Base-by-base conservation (phyloP, 1,284 basidiomycete genomes). In the Malassezia dermatis region DNA sequence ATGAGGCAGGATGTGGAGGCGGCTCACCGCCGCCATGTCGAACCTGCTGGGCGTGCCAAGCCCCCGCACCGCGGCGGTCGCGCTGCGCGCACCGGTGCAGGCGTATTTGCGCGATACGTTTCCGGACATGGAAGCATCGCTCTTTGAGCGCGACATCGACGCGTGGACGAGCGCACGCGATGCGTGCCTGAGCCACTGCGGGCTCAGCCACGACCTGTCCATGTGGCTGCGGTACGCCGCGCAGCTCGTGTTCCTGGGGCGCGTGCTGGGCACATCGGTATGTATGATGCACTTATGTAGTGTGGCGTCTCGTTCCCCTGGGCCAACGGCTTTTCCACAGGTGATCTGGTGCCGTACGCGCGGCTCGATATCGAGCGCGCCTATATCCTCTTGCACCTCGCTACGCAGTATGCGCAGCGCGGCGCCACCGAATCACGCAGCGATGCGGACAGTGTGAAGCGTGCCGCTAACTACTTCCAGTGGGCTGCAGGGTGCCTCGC, bases 81-180 rank as follows among this genome's bases (percentile, higher is more conserved):
- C 53, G 5, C 56, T 73, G n/a, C 55, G 63, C 21, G 54, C 56
- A 2, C 78, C 82, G 5, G 78, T 85, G 1, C 80, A 83, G 39
- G 77, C 78, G 37, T 88, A 89, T 75, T 84, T 94, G 46, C 78
- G 79, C n/a, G 67, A 76, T 0, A 78, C 81, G 46, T 82, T 85
- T 71, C 79, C 81, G 7, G 84, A 86, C 39, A 82, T 83, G n/a
- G 87, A 93, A 69, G 88, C 89, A 0, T 88, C 90, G 65, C 83
- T 84, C n/a, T 91, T 90, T 77, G 83, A 80, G 72, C 79, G 80
- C 65, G 90, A 95, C 73, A 82, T 91, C 47, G 79, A 79, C 8
- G 76, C 76, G 26, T 88, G 90, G 81, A 82, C 84, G 48, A 71
- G 77, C 4, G 77, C 91, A 50, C 80, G 90, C 31, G 82, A 69